These are phyloP conservation scores for Calcarisporium arbuscula DNA, from an alignment of 2,329 filamentous ascomycete genomes.

Conservation along the genomic window DNA sequence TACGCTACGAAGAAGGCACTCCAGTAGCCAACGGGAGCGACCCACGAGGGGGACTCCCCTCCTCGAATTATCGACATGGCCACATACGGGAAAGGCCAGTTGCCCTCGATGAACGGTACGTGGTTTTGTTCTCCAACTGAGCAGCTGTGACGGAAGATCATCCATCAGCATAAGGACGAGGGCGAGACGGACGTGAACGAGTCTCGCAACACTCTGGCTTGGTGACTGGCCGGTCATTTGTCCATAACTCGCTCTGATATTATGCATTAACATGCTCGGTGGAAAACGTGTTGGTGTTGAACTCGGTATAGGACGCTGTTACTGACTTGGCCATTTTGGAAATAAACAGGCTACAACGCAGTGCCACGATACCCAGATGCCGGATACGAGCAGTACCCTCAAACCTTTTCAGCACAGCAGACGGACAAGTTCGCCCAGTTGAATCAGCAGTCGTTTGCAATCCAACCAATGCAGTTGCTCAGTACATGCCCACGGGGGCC, in stretches of 20 bases:
- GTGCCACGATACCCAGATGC: conserved; percentile 55
- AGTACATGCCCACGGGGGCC: conserved; percentile 46
- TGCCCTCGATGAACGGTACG: conserved; percentile 77
- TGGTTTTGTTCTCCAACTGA: conserved; percentile 24
- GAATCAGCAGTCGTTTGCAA: conserved; percentile 50
- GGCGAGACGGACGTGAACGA: too few species aligned
- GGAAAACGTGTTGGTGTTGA: too few species aligned
- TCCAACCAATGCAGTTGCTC: conserved; percentile 60
- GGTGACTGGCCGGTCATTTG: too few species aligned
- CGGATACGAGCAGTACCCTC: conserved; percentile 47
- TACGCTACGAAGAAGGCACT: conserved; percentile 51
- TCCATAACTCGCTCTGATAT: too few species aligned
- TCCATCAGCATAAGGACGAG: conserved; percentile 14
- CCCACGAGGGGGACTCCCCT: conserved; percentile 51
- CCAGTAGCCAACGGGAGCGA: conserved; percentile 46
- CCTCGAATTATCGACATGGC: conserved; percentile 33
- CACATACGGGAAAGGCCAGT: conserved; percentile 68
- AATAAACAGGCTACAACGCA: conserved; percentile 48
- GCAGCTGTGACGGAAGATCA: conserved; percentile 8
- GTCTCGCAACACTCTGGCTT: too few species aligned
- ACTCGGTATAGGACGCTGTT: too few species aligned
- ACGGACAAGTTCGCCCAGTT: conserved; percentile 46
- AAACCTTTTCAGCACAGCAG: conserved; percentile 39
- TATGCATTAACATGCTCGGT: too few species aligned
- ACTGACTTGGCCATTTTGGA: background rate